A percentile compares a stretch with the other conserved stretches of the same genome.
phyloP scores from a whole-genome alignment of 768 basidiomycete species.

The Russula earlei region DNA sequence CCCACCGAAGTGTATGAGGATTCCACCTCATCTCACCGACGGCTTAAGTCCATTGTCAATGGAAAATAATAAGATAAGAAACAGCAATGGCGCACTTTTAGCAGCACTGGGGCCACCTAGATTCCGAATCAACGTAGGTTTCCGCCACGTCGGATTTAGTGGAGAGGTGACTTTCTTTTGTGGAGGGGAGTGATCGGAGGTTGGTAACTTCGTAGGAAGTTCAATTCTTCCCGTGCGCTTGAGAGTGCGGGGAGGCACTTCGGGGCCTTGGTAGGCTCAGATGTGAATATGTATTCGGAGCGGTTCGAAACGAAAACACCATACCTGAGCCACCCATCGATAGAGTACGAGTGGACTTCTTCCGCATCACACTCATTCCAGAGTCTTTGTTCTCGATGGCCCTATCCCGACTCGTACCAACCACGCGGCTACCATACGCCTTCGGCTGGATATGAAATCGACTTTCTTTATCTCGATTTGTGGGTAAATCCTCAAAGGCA shows the following conservation, averaged over 20 bases:
- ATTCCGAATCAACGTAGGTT: slow-evolving; percentile 85
- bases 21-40: slow-evolving; percentile 99
- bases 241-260: slow-evolving; percentile 26
- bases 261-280: slow-evolving; percentile 4
- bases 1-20: slow-evolving; percentile 82
- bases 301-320: not conserved
- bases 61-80: slow-evolving; percentile 12
- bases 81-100: slow-evolving; percentile 48
- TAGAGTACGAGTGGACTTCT: slow-evolving; percentile 43
- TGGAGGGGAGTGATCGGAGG: slow-evolving; percentile 26
- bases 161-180: slow-evolving; percentile 49
- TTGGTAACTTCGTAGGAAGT: slow-evolving; percentile 32
- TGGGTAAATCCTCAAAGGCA: slow-evolving; percentile 76
- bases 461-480: slow-evolving; percentile 75
- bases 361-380: slow-evolving; percentile 50
- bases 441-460: slow-evolving; percentile 69
- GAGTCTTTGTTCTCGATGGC: slow-evolving; percentile 31
- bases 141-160: slow-evolving; percentile 45
- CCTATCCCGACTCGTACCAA: slow-evolving; percentile 40
- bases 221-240: slow-evolving; percentile 52
- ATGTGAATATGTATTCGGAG: slow-evolving; percentile 25
- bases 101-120: slow-evolving; percentile 55
- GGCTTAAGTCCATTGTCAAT: slow-evolving; percentile 39
- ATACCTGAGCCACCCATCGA: slow-evolving; percentile 31
- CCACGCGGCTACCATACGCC: slow-evolving; percentile 52